phyloP scores from a whole-genome alignment of 208 protist species.

The Crithidia acanthocephali region DNA sequence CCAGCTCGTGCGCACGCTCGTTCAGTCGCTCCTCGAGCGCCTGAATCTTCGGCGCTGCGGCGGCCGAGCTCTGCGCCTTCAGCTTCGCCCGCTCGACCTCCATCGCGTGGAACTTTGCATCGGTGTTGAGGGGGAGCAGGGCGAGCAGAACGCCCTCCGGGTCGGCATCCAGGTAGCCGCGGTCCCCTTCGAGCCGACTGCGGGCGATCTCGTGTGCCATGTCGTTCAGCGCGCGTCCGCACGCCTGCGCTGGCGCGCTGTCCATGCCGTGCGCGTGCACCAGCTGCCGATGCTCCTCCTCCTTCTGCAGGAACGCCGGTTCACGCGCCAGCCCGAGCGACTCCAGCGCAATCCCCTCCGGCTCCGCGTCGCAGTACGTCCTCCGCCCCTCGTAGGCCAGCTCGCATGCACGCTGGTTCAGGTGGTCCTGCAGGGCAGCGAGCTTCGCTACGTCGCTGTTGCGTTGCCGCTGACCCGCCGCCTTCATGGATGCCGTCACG shows the following conservation, averaged over 20 bases:
- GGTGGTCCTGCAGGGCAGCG: conserved; percentile 23
- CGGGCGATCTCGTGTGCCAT: conserved; percentile 43
- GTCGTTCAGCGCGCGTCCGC: conserved; percentile 45
- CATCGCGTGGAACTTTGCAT: conserved; percentile 47
- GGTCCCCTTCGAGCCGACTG: conserved; percentile 32
- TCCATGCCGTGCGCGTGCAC: neutral
- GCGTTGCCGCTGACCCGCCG: conserved; percentile 15
- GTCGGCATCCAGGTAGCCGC: conserved; percentile 37
- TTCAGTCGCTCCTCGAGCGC: conserved; percentile 64
- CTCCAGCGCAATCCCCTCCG: conserved; percentile 52
- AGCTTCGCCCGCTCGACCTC: conserved; percentile 61
- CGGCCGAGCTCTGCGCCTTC: conserved; percentile 31
- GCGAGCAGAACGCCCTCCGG: conserved; percentile 48
- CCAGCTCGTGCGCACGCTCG: conserved; percentile 62
- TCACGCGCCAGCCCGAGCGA: conserved; percentile 31
- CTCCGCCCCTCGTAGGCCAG: conserved; percentile 59
- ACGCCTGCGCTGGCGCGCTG: conserved; percentile 26
- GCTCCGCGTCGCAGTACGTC: conserved; percentile 48
- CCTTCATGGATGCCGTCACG: conserved; percentile 10
- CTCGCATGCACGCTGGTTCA: conserved; percentile 68
- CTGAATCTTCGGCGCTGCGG: conserved; percentile 26
- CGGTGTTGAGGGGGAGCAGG: conserved; percentile 38
- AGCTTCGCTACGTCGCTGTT: conserved; percentile 27
- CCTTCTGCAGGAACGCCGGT: conserved; percentile 19
- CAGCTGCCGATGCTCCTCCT: conserved; percentile 24